Evolutionary conservation across 805 yeast genomes (phyloP), one percentile per base, ranked within the genome.

Genomic region (Kazachstania taianensis): DNA sequence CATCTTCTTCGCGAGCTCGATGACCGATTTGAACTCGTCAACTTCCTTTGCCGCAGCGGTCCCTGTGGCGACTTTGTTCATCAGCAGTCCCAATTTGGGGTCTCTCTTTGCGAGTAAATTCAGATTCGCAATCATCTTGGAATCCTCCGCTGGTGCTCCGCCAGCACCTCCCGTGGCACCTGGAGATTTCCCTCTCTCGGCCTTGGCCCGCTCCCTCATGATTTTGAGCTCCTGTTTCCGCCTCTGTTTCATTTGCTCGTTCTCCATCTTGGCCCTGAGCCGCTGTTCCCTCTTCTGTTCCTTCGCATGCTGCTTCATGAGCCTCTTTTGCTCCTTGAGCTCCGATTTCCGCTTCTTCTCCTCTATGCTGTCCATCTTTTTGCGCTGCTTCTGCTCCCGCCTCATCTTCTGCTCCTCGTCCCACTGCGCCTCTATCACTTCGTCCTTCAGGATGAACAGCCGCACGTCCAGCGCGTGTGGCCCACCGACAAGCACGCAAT

Each of bases 11-110:
- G 96, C 96, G 37, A 75, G 66, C 40, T 74, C 77, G 38, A 89
- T 85, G 48, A 81, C 82, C 15, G 71, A 76, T 55, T 87, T 94
- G 55, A 89, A 89, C 31, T 73, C 76, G 17, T 72, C 63, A 13
- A 89, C 80, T 54, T 85, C 89, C 5, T 70, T 76, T 5, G 73
- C 70, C 1, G 75, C 56, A 0, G 96, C 95, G 17, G 66, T 68
- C 4, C 94, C 94, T 38, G 79, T 71, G 0, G 97, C 96, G 2
- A 89, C 96, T 5, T 69, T 71, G 42, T 78, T 76, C 96, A 89
- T 86, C 35, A 89, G 61, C 1, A 69, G 59, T 43, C 76, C 80
- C 33, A 89, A 59, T 4, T 76, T 68, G 0, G 74, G 67, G 49
- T 86, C 94, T 4, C 68, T 66, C 28, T 80, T 70, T 0, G 96